phyloP scores from a whole-genome alignment of 768 basidiomycete genomes.

The Candolleomyces eurysporus region DNA sequence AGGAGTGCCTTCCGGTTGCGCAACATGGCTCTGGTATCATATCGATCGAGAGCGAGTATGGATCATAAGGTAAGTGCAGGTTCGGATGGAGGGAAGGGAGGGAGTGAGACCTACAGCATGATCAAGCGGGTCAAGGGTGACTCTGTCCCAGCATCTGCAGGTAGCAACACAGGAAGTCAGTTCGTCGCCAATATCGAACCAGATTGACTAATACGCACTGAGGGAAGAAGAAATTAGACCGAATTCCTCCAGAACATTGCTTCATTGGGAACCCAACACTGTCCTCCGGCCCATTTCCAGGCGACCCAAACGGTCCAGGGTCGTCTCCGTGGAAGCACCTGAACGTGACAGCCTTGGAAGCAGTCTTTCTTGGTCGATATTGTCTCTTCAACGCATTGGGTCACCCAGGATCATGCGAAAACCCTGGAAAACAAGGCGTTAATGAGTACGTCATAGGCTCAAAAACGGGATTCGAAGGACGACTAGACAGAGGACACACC shows the following conservation, averaged over 20 bases:
- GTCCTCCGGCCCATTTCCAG: constrained; percentile 5
- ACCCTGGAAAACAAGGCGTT: background rate
- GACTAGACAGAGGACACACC: background rate
- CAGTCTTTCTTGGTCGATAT: constrained; percentile 2
- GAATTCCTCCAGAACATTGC: constrained; percentile 3
- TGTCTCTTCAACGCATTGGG: constrained; percentile 4
- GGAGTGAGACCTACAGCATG: background rate
- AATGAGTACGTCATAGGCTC: background rate
- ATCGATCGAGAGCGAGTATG: background rate
- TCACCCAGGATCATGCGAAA: constrained; percentile 4
- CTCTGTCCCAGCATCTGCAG: constrained; percentile 4
- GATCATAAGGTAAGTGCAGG: background rate
- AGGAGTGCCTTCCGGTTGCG: constrained; percentile 1
- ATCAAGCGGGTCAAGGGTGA: constrained; percentile 3
- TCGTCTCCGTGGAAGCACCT: constrained; percentile 8
- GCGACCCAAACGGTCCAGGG: constrained; percentile 3
- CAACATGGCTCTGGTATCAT: constrained; percentile 4
- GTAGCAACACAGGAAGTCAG: background rate
- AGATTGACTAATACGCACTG: background rate
- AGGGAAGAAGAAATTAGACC: constrained; percentile 6
- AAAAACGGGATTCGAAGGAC: background rate
- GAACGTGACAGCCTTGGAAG: constrained; percentile 8
- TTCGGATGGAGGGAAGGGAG: background rate
- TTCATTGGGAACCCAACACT: constrained; percentile 1
- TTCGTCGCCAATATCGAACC: background rate